Evolutionary conservation across 352 stramenopile species (phyloP), one percentile per base, ranked within the genome.

Genomic region (Phytophthora europaea): DNA sequence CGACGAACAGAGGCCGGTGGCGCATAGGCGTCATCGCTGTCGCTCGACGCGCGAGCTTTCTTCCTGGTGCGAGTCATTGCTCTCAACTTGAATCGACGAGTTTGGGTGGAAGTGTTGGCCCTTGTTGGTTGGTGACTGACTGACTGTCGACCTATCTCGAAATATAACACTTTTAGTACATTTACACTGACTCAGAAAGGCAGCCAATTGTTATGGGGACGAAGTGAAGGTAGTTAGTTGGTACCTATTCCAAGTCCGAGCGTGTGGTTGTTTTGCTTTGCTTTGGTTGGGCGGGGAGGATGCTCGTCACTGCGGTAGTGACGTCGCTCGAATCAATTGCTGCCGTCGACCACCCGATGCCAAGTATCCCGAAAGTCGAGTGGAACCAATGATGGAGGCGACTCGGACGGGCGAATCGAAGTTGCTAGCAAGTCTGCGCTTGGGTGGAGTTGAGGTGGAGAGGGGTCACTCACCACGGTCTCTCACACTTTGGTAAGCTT

Each of bases 111-210:
- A 20, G 22, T 51, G 45, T 48, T 26, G 33, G 22, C n/a, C 40
- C 23, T 57, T 10, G 15, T 31, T 6, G 33, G 22, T 13, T 47
- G 59, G 52, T 34, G 64, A 53, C 45, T 60, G 53, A 38, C 28
- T 59, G 56, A 43, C 31, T 53, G n/a, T 47, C 38, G 38, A 45
- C 38, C 38, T 45, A 16, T 15, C 4, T 34, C 33, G 43, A 51
- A 78, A 81, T 72, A 81, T 72, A 70, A 76, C 63, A 73, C 64
- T 56, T 45, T 70, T 71, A 75, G 58, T 70, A 7, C 38, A 51
- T 18, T 54, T 67, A 22, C 48, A 33, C 28, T 12, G 55, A 75
- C 52, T 74, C 63, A 74, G 72, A 74, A 67, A 31, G 50, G 20
- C 16, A 65, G 10, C 53, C 33, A 47, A 15, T 61, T 62, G 66